A percentile compares a stretch with the other conserved stretches of the same genome.
Evolutionary conservation across 177 flowering plant species (phyloP).

Genomic region (Telopea speciosissima): DNA sequence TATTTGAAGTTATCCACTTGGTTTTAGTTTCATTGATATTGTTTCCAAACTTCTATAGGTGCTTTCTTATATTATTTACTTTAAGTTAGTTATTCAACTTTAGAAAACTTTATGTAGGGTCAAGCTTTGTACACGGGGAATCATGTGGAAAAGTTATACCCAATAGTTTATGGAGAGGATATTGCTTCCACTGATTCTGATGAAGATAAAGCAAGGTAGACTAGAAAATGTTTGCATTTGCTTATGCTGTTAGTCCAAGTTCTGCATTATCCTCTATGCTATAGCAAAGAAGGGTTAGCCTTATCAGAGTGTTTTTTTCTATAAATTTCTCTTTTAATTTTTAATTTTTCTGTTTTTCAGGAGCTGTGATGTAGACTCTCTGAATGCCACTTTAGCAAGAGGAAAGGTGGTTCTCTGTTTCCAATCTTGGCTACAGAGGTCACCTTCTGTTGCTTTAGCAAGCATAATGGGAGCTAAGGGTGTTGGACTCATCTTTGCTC

Average conservation of each 20-base stretch:
- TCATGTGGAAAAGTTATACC: constrained; percentile 24
- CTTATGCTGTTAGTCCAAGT: background rate
- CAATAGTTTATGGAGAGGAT: constrained; percentile 36
- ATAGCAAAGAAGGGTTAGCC: background rate
- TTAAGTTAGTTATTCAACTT: background rate
- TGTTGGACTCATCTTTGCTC: constrained; percentile 38
- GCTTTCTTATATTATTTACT: background rate
- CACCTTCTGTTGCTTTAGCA: constrained; percentile 18
- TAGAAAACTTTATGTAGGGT: constrained; percentile 29
- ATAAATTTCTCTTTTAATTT: background rate
- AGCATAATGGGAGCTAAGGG: constrained; percentile 24
- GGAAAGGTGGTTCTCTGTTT: constrained; percentile 53
- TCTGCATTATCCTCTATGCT: background rate
- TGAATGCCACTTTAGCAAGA: constrained; percentile 42
- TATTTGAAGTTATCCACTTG: background rate
- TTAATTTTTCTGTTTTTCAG: constrained; percentile 19
- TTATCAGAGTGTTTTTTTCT: background rate
- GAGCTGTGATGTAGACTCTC: constrained; percentile 30
- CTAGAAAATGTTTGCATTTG: background rate
- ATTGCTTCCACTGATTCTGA: constrained; percentile 25
- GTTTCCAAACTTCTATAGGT: background rate
- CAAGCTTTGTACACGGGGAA: constrained; percentile 38
- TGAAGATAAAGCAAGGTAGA: constrained; percentile 36
- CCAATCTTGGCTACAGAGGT: constrained; percentile 33
- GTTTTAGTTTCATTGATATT: background rate